phyloP scores from a whole-genome alignment of 306 rosid species.

The Casuarina cunninghamiana region DNA sequence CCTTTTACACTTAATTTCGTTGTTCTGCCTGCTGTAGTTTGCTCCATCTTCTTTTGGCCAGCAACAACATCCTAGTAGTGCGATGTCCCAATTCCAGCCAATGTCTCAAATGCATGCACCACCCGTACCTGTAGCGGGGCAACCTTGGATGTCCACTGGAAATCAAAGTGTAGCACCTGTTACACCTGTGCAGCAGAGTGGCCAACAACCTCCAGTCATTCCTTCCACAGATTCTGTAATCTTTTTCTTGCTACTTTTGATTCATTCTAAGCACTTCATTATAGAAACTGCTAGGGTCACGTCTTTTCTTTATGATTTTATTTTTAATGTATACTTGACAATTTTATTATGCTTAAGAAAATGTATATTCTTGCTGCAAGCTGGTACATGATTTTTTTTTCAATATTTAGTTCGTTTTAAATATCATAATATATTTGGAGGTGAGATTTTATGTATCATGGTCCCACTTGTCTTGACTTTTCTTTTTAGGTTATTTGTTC shows the following conservation, averaged over 20 bases:
- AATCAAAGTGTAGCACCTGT: slow-evolving; percentile 53
- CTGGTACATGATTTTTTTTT: neutral
- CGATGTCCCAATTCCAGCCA: slow-evolving; percentile 63
- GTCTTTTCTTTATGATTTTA: neutral
- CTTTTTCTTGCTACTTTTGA: slow-evolving; percentile 7
- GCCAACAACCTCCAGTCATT: slow-evolving; percentile 58
- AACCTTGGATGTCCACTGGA: slow-evolving; percentile 76
- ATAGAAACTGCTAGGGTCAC: neutral
- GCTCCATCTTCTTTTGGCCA: slow-evolving; percentile 59
- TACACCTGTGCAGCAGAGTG: slow-evolving; percentile 58
- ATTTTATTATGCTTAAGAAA: slow-evolving; percentile 8
- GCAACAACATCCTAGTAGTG: slow-evolving; percentile 63
- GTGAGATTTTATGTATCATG: neutral
- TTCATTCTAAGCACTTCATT: neutral
- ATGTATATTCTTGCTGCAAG: neutral
- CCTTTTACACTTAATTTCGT: slow-evolving; percentile 14
- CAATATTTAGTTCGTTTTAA: neutral
- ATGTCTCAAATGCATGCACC: slow-evolving; percentile 73
- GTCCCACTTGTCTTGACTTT: neutral
- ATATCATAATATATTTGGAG: neutral
- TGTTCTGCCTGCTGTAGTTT: slow-evolving; percentile 47
- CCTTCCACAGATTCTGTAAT: slow-evolving; percentile 56
- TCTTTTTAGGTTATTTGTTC: slow-evolving; percentile 15
- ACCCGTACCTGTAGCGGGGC: slow-evolving; percentile 49
- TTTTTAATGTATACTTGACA: slow-evolving; percentile 7